Evolutionary conservation across 73 alveolate genomes (phyloP).

Genomic region (Stentor coeruleus): DNA sequence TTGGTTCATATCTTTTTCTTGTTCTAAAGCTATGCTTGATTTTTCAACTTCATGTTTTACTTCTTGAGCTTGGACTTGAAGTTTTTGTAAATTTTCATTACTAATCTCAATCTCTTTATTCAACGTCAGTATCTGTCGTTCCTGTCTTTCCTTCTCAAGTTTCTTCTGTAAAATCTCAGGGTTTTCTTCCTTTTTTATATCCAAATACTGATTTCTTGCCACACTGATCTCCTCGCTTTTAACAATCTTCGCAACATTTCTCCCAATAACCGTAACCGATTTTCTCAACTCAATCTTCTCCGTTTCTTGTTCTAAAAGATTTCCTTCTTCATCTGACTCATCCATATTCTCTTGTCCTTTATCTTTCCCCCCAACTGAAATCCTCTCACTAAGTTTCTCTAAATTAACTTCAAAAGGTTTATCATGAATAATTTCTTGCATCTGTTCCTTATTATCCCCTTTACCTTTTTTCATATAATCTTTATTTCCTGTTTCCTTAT

Average conservation of each 20-base stretch:
- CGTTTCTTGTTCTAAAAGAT: conserved; percentile 10
- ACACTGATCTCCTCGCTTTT: conserved; percentile 5
- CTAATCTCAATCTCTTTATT: neutral
- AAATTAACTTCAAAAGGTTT: neutral
- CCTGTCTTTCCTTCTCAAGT: conserved; percentile 19
- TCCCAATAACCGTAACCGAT: neutral
- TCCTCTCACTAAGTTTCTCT: neutral
- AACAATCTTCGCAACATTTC: conserved; percentile 8
- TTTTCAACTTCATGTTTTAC: neutral
- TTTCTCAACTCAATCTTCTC: neutral
- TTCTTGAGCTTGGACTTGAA: neutral
- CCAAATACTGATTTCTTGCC: conserved; percentile 5
- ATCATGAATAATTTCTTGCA: too few species aligned
- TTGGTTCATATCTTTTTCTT: neutral
- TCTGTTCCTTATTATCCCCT: too few species aligned
- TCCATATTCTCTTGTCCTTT: neutral
- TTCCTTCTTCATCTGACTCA: neutral
- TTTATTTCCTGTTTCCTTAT: neutral
- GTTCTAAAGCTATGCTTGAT: neutral
- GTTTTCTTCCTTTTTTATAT: conserved; percentile 17
- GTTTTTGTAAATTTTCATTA: neutral
- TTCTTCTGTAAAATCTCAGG: conserved; percentile 12
- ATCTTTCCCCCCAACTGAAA: too few species aligned
- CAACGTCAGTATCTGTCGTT: conserved; percentile 9
- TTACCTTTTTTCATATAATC: conserved; percentile 8